Evolutionary conservation across 768 basidiomycete species (phyloP), one percentile per base, ranked within the genome.

Genomic region (Multifurca ochricompacta): DNA sequence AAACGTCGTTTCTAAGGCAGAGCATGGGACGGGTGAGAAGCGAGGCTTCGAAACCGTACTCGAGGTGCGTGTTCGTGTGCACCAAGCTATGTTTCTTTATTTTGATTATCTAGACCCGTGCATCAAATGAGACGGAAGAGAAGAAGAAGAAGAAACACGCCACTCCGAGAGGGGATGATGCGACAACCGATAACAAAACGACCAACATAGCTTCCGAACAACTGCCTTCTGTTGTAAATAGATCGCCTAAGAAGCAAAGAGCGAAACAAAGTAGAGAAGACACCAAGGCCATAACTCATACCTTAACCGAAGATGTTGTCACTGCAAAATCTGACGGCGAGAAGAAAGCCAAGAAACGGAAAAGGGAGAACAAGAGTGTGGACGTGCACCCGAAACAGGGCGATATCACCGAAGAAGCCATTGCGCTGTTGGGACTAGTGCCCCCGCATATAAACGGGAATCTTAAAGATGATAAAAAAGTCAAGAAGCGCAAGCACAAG

Each of bases 111-210:
- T 46, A 53, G 44, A 36, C 25, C 14, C 43, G 43, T 14, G 54
- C 32, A 28, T 51, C 18, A 10, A 52, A 50, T 10, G 48, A 56
- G 35, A 23, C 19, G 4, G 55, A 59, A 58, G 56, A 58, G 59
- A 64, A 65, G 56, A 64, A 62, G 35, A 73, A 69, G 56, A 74
- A 72, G 47, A 71, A 66, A 57, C 67, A 58, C 36, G 64, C 62
- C 51, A 58, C 43, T 42, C 48, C 13, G 30, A 59, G 54, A 3
- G 59, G 39, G 6, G 59, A 57, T 8, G 46, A 43, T 3, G 35
- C 11, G 2, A 8, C 31, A 9, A 16, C 43, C 21, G 41, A 48
- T 31, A 35, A 23, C 21, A 31, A 46, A 44, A 13, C 45, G 4
- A 42, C 18, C 14, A 9, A 39, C 21, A 11, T 34, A 42, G 39